Evolutionary conservation across 2,329 filamentous ascomycete species (phyloP).

Genomic region (Trichophyton simii): DNA sequence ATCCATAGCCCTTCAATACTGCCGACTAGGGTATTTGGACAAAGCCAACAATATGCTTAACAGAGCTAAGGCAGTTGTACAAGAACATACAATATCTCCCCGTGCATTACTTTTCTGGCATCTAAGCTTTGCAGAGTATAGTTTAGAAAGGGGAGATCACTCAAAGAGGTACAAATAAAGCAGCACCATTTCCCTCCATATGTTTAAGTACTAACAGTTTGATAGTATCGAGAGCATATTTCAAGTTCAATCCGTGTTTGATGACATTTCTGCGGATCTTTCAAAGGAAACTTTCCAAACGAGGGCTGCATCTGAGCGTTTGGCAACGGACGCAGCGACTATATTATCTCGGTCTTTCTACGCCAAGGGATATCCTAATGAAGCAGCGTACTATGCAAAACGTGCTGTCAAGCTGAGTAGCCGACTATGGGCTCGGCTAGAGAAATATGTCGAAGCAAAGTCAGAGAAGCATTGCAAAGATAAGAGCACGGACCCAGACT

Average conservation of each 20-base stretch:
- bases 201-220: neutral
- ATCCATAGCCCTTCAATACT: conserved; percentile 43
- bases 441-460: conserved; percentile 31
- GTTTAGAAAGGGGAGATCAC: conserved; percentile 52
- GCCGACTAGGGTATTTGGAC: conserved; percentile 48
- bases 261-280: conserved; percentile 21
- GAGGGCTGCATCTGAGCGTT: conserved; percentile 38
- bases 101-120: conserved; percentile 47
- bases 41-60: conserved; percentile 47
- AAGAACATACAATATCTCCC: conserved; percentile 29
- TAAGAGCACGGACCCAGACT: conserved; percentile 22
- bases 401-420: conserved; percentile 38
- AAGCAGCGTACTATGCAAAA: conserved; percentile 38
- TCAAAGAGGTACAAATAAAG: conserved; percentile 42
- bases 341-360: conserved; percentile 54
- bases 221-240: conserved; percentile 24
- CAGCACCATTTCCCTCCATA: neutral
- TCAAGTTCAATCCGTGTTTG: conserved; percentile 21
- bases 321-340: conserved; percentile 49
- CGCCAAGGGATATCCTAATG: conserved; percentile 38
- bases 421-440: conserved; percentile 40
- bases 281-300: conserved; percentile 26
- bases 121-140: conserved; percentile 62
- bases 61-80: conserved; percentile 42
- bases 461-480: conserved; percentile 19